Conservation (phyloP, 2,329 filamentous ascomycete genomes). For the Xylaria sp. region DNA sequence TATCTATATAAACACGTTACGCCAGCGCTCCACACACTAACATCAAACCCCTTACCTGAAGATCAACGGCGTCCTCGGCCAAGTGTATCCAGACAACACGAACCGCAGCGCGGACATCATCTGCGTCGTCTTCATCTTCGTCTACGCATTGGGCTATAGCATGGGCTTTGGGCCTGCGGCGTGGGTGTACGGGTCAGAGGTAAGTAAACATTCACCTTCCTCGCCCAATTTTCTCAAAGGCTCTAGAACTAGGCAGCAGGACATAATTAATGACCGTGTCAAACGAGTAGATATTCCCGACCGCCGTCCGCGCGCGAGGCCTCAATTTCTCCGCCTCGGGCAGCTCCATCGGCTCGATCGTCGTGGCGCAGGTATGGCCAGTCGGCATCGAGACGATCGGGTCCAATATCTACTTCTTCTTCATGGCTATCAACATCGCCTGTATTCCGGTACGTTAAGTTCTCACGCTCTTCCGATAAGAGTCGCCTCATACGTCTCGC, state of each 20-base stretch:
- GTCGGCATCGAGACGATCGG: slow-evolving; percentile 63
- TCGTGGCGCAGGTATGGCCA: slow-evolving; percentile 66
- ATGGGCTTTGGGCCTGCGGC: slow-evolving; percentile 67
- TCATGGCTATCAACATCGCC: slow-evolving; percentile 63
- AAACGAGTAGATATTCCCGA: slow-evolving; percentile 63
- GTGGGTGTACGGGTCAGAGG: slow-evolving; percentile 70
- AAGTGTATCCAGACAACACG: slow-evolving; percentile 61
- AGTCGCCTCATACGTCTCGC: too few species aligned
- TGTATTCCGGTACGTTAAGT: slow-evolving; percentile 56
- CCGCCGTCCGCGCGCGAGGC: slow-evolving; percentile 65
- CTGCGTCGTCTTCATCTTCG: slow-evolving; percentile 67
- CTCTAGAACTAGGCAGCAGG: too few species aligned
- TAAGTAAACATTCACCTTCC: slow-evolving; percentile 38
- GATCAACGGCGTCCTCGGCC: slow-evolving; percentile 65
- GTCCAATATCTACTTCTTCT: slow-evolving; percentile 66
- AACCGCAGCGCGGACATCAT: slow-evolving; percentile 60
- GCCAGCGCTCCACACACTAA: slow-evolving; percentile 7
- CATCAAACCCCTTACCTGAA: background rate
- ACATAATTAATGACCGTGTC: too few species aligned
- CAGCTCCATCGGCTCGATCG: slow-evolving; percentile 65
- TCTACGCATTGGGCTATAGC: slow-evolving; percentile 68
- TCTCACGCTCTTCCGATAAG: too few species aligned
- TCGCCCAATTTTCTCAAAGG: too few species aligned
- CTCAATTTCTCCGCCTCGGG: slow-evolving; percentile 66
- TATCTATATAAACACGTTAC: background rate